Base-by-base conservation (phyloP, 148 eudicot species). In the Dysphania ambrosioides region DNA sequence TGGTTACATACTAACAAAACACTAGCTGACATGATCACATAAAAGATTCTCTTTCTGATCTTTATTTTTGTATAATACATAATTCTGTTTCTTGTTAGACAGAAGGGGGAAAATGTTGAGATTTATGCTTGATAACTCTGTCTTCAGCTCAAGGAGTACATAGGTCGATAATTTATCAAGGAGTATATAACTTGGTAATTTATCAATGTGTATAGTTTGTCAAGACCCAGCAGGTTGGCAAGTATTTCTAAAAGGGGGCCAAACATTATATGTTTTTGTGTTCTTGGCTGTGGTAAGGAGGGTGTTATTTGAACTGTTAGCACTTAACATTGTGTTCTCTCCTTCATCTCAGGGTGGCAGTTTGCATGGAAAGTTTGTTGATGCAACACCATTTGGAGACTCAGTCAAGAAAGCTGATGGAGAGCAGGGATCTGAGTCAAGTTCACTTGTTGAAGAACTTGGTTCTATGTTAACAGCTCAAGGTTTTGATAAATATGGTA, bases 401-500 rank as follows among this genome's bases (percentile, higher is more conserved):
- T 78, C 86, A 24, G 30, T 63, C 72, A 86, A 85, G 80, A 86
- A 79, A 34, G 77, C 44, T 51, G 72, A 77, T 61, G 82, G 63
- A 41, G 86, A 78, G 64, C 29, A 74, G 26, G 85, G 74, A 63
- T 80, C 85, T 65, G 85, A 85, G 47, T 66, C 85, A 16, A 74
- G 70, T 72, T 82, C 91, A 36, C 92, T 91, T 75, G 88, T 90
- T 49, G 87, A 90, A 65, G 96, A 94, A 40, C 89, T 94, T 42
- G 97, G 98, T 67, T 79, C 93, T 27, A 75, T 82, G 85, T 79
- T 94, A 81, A 76, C 82, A 27, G 81, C 83, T 23, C 72, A 72
- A 66, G 98, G 98, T 23, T 94, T 94, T 72, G 86, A 94, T 73
- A 83, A 83, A 83, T 83, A 81, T 80, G 98, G 98, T 40, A 72